Evolutionary conservation across 257 asterid species (phyloP).

Genomic region (Mitragyna speciosa): DNA sequence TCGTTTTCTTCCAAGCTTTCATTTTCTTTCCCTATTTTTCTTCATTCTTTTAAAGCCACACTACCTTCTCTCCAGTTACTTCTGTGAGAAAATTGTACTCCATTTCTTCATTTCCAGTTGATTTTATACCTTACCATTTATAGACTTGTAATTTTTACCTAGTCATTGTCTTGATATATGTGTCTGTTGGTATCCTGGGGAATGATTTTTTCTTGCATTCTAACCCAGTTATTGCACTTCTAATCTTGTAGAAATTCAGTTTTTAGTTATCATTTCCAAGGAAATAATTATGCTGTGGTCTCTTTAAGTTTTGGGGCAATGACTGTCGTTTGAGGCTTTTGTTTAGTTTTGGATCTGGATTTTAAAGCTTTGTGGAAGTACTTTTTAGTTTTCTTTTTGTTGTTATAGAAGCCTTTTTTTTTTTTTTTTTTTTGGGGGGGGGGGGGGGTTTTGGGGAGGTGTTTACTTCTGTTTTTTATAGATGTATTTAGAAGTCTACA

Average conservation of each 20-base stretch:
- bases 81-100: slow-evolving; percentile 11
- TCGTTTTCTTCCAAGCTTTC: slow-evolving; percentile 29
- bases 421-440: no score
- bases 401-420: no score
- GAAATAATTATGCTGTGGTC: not conserved
- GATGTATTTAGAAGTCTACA: not conserved
- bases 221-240: not conserved
- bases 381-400: not conserved
- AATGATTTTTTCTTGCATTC: not conserved
- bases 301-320: not conserved
- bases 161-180: not conserved
- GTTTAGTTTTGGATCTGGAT: no score
- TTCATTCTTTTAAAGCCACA: slow-evolving; percentile 33
- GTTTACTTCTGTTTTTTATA: no score
- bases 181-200: not conserved
- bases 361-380: not conserved
- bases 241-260: not conserved
- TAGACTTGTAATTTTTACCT: not conserved
- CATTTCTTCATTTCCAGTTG: not conserved
- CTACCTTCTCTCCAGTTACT: slow-evolving; percentile 21
- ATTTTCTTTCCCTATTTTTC: slow-evolving; percentile 28
- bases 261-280: no score
- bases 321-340: not conserved
- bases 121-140: not conserved
- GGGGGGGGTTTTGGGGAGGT: no score